Percentiles rank a stretch among this genome's conserved stretches.
Conservation (phyloP, 805 yeast species). For the Cyberlindnera bimundalis region DNA sequence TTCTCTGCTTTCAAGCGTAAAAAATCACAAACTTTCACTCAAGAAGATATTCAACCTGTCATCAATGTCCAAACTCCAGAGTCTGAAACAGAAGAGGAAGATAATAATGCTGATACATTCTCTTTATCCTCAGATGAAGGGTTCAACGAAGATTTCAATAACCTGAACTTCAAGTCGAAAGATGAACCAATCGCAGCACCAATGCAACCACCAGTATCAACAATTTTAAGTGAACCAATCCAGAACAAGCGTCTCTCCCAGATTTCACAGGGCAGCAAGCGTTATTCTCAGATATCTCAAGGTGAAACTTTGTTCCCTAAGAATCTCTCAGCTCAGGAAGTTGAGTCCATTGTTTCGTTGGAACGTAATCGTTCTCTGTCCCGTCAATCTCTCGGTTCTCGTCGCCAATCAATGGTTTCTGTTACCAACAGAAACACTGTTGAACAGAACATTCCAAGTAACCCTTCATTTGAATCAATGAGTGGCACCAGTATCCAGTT, state of each 20-base stretch:
- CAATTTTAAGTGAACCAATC: constrained; percentile 1
- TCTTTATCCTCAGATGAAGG: constrained; percentile 16
- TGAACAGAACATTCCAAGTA: constrained; percentile 20
- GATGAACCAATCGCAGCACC: background rate
- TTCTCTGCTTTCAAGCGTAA: constrained; percentile 27
- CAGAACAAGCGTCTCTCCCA: constrained; percentile 9
- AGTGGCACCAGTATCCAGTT: constrained; percentile 10
- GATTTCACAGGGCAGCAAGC: constrained; percentile 9
- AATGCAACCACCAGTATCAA: constrained; percentile 1
- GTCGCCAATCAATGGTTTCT: constrained; percentile 13
- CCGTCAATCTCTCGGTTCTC: constrained; percentile 30
- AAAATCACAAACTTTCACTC: constrained; percentile 5
- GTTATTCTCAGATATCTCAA: constrained; percentile 24
- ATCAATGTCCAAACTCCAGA: constrained; percentile 1
- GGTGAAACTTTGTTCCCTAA: constrained; percentile 73
- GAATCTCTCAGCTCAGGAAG: constrained; percentile 60
- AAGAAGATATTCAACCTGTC: background rate
- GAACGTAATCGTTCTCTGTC: constrained; percentile 68
- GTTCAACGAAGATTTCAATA: constrained; percentile 28
- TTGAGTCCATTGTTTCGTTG: constrained; percentile 63
- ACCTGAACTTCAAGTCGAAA: constrained; percentile 4
- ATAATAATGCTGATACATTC: constrained; percentile 4
- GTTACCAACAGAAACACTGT: constrained; percentile 19
- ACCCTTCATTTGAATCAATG: constrained; percentile 12
- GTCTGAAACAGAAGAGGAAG: background rate